Conservation (phyloP, 176 grass and related monocot species). For the Puccinellia tenuiflora region DNA sequence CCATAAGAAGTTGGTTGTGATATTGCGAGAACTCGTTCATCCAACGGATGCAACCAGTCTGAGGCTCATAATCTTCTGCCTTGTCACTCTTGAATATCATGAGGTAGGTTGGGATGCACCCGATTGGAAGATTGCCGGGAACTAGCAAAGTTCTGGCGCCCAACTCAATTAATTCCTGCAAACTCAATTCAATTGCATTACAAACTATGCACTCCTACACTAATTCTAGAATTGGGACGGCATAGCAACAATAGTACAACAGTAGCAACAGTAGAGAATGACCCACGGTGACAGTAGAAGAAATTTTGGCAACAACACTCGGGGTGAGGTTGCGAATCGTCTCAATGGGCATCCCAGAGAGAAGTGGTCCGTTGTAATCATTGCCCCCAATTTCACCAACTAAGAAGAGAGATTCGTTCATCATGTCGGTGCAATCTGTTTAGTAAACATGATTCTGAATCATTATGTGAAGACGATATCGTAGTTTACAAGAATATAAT, state of each 20-base stretch:
- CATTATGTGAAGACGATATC: background rate
- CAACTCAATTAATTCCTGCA: conserved; percentile 57
- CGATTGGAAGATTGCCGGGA: conserved; percentile 81
- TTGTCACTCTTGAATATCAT: conserved; percentile 43
- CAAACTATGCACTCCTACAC: background rate
- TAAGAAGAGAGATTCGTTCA: conserved; percentile 58
- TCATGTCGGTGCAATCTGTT: conserved; percentile 28
- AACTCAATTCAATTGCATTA: conserved; percentile 5
- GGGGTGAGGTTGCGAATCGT: conserved; percentile 62
- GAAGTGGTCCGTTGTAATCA: conserved; percentile 75
- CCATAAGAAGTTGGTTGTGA: conserved; percentile 51
- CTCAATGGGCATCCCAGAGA: conserved; percentile 19
- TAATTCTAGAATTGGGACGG: background rate
- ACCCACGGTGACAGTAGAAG: conserved; percentile 60
- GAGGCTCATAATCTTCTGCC: conserved; percentile 56
- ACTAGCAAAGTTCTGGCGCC: conserved; percentile 72
- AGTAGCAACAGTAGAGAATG: background rate
- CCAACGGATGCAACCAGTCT: conserved; percentile 66
- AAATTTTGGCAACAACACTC: conserved; percentile 54
- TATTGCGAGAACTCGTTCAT: conserved; percentile 67
- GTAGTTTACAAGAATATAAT: background rate
- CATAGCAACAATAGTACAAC: background rate
- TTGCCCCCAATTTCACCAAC: conserved; percentile 97
- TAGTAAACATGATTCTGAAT: background rate
- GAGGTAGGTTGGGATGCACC: conserved; percentile 56